phyloP scores from a whole-genome alignment of 116 monocot genomes.

The Posidonia oceanica region DNA sequence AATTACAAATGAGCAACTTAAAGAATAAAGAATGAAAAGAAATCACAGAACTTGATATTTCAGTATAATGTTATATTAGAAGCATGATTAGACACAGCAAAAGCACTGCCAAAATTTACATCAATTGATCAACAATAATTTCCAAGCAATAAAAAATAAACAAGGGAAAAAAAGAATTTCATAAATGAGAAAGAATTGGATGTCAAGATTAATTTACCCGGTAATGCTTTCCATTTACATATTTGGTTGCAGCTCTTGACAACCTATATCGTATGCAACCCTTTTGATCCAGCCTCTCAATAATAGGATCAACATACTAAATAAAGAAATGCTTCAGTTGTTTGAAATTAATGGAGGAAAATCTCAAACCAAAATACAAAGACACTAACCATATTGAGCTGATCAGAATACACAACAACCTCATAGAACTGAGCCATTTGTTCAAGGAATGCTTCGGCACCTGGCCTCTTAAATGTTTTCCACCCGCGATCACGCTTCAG shows the following conservation, averaged over 20 bases:
- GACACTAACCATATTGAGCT: slow-evolving; percentile 69
- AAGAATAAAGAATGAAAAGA: not conserved
- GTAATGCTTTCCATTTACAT: slow-evolving; percentile 87
- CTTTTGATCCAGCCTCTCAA: slow-evolving; percentile 88
- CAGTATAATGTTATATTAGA: not conserved
- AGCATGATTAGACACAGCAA: not conserved
- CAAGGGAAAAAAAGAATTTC: slow-evolving; percentile 3
- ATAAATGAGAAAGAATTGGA: not conserved
- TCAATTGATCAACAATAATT: not conserved
- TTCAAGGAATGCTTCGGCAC: slow-evolving; percentile 91
- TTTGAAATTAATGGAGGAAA: slow-evolving; percentile 9
- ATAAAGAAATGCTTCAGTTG: slow-evolving; percentile 7
- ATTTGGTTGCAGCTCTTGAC: slow-evolving; percentile 89
- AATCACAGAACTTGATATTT: not conserved
- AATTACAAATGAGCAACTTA: not conserved
- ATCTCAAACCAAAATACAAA: not conserved
- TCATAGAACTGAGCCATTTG: slow-evolving; percentile 94
- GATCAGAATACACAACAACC: slow-evolving; percentile 95
- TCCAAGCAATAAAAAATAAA: not conserved
- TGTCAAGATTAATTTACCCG: slow-evolving; percentile 42
- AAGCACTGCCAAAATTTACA: not conserved
- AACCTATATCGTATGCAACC: slow-evolving; percentile 83
- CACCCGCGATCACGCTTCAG: slow-evolving; percentile 93
- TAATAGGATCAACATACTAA: slow-evolving; percentile 95
- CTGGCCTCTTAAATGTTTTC: slow-evolving; percentile 97